Evolutionary conservation across 306 rosid genomes (phyloP), one percentile per base, ranked within the genome.

Genomic region (Dicorynia guianensis): DNA sequence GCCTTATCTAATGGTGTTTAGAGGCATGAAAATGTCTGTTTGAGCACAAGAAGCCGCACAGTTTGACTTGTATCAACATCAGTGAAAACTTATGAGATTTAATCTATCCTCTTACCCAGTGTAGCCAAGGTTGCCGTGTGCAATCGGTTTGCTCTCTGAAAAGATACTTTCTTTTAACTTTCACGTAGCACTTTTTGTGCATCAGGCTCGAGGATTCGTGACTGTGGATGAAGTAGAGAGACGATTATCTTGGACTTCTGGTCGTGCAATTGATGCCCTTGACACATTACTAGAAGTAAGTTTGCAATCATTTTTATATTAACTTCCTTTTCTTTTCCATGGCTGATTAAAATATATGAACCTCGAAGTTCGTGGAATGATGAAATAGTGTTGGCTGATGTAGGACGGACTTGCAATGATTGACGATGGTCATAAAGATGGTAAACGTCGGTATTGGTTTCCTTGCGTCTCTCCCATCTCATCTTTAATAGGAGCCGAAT

Each of bases 331-430:
- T 60, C 39, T 47, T 50, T 7, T 74, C 15, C 5, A 47, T 17
- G 63, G 19, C 13, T 40, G 20, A 33, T 48, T 65, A 75, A 71
- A 30, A 35, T 36, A 19, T 36, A 14, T 76, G 38, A 66, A 59
- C 61, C 74, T 35, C 7, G 4, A 80, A 62, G 78, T 49, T 69
- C 50, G 65, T 48, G 50, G 57, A 79, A 56, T 25, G 55, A 77
- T 42, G 42, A 68, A 64, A 49, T 17, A 52, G 39, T 67, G 47
- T 55, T 38, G 33, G 76, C 59, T 79, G 33, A 17, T 82, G 79
- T 88, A 95, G 97, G 97, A 95, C 74, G 99, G 99, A 71, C 97
- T 95, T 79, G 97, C 97, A 43, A 90, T 95, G 97, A 92, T 95
- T 67, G 99, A 95, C 85, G 97, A 95, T 71, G 99, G 99, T 67